A percentile compares a stretch with the other conserved stretches of the same genome.
phyloP scores from a whole-genome alignment of 2,329 filamentous ascomycete genomes.

The Colletotrichum abscissum region DNA sequence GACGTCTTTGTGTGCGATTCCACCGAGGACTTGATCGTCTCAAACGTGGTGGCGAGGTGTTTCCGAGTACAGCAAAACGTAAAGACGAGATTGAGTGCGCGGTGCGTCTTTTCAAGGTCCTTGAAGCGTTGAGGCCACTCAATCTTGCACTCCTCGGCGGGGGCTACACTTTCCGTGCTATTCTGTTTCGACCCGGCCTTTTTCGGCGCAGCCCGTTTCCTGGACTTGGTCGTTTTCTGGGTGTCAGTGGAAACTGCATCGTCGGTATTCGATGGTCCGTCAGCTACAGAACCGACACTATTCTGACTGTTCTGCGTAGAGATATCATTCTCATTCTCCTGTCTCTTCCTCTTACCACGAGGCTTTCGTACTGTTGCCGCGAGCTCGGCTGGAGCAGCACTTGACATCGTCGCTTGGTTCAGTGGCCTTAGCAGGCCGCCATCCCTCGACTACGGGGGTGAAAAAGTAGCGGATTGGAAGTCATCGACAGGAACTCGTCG shows the following conservation, averaged over 20 bases:
- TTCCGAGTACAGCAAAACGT: conserved; percentile 96
- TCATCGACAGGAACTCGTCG: no score
- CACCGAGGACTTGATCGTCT: conserved; percentile 86
- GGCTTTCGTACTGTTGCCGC: conserved; percentile 6
- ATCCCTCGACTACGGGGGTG: neutral
- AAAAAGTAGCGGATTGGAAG: neutral
- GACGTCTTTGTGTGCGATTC: conserved; percentile 82
- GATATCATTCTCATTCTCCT: conserved; percentile 26
- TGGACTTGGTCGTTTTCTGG: conserved; percentile 4
- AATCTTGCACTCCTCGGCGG: conserved; percentile 47
- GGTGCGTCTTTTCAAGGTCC: conserved; percentile 79
- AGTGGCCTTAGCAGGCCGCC: neutral
- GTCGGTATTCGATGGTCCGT: neutral
- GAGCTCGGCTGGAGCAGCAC: neutral
- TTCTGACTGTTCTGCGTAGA: neutral
- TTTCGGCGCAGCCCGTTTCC: conserved; percentile 21
- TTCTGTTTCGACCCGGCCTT: conserved; percentile 34
- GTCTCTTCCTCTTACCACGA: conserved; percentile 29
- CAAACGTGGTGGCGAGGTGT: conserved; percentile 90
- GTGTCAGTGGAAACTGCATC: neutral
- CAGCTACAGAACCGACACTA: neutral
- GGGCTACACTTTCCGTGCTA: conserved; percentile 22
- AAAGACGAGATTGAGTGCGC: conserved; percentile 90
- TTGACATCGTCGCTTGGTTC: neutral
- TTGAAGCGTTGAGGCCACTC: conserved; percentile 83